Percentiles rank a stretch among this genome's conserved stretches.
Conservation (phyloP, 257 asterid species). For the Orobanche coerulescens region DNA sequence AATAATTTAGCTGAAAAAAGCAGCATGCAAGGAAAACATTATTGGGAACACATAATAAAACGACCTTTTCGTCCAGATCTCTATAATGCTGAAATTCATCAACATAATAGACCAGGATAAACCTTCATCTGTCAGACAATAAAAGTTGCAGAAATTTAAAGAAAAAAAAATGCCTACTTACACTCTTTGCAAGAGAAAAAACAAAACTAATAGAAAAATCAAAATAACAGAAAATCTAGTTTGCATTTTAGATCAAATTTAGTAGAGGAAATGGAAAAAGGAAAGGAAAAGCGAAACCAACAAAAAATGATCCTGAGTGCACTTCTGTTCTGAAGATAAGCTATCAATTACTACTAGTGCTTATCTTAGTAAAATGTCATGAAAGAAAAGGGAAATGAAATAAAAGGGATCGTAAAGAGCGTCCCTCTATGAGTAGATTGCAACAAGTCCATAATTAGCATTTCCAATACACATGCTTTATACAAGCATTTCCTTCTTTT, state of each 20-base stretch:
- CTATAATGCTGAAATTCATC: neutral
- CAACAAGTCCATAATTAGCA: neutral
- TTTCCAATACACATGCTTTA: neutral
- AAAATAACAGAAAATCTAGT: neutral
- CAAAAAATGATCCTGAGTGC: neutral
- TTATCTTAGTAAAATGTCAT: neutral
- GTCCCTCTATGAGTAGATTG: neutral
- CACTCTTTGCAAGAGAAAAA: neutral
- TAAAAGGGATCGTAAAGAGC: neutral
- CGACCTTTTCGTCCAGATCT: neutral
- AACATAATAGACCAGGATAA: neutral
- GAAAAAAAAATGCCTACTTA: neutral
- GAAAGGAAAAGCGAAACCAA: too few species aligned
- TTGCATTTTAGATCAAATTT: neutral
- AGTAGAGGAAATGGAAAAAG: neutral
- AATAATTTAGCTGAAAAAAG: conserved; percentile 59
- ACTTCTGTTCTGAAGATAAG: neutral
- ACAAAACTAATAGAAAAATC: neutral
- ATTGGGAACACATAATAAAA: neutral
- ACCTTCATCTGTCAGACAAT: conserved; percentile 5
- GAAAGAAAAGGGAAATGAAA: neutral
- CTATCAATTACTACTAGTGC: neutral
- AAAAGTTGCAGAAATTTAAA: conserved; percentile 10
- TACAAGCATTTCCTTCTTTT: neutral
- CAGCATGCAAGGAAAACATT: conserved; percentile 10